These are phyloP conservation scores for Kalanchoe fedtschenkoi DNA, from an alignment of 164 flowering plant species.

Conservation along the genomic window DNA sequence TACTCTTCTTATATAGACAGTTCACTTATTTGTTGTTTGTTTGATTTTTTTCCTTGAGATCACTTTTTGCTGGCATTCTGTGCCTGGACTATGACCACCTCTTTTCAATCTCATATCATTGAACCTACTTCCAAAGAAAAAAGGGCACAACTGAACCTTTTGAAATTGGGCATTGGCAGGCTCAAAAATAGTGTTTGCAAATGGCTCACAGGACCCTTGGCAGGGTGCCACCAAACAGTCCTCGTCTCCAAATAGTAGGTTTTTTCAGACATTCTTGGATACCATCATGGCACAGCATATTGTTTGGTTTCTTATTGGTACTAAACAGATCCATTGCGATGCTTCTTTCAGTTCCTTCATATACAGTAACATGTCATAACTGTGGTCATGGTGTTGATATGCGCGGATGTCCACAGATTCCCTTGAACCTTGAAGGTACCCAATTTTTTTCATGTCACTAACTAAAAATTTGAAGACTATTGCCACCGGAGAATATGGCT, in stretches of 20 bases:
- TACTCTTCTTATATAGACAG: not conserved
- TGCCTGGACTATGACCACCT: not conserved
- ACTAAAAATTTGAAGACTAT: no score
- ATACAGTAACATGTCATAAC: conserved; percentile 60
- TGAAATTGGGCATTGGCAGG: conserved; percentile 32
- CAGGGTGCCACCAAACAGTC: conserved; percentile 88
- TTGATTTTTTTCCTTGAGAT: no score
- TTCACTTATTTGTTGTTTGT: not conserved
- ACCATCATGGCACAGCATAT: not conserved
- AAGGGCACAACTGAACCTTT: not conserved
- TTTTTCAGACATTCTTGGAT: not conserved
- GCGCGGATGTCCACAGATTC: conserved; percentile 91
- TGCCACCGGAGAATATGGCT: no score
- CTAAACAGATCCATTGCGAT: conserved; percentile 8
- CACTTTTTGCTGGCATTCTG: not conserved
- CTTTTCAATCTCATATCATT: not conserved
- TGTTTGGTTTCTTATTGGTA: not conserved
- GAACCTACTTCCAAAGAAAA: not conserved
- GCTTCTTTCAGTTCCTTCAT: conserved; percentile 73
- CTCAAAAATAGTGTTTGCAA: conserved; percentile 78
- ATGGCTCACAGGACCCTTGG: conserved; percentile 99
- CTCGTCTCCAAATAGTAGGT: conserved; percentile 77
- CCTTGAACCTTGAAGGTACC: conserved; percentile 65
- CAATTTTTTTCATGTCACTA: not conserved
- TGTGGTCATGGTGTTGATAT: conserved; percentile 95